These are phyloP conservation scores for Nakazawaea holstii DNA, from an alignment of 805 yeast genomes.

Conservation along the genomic window DNA sequence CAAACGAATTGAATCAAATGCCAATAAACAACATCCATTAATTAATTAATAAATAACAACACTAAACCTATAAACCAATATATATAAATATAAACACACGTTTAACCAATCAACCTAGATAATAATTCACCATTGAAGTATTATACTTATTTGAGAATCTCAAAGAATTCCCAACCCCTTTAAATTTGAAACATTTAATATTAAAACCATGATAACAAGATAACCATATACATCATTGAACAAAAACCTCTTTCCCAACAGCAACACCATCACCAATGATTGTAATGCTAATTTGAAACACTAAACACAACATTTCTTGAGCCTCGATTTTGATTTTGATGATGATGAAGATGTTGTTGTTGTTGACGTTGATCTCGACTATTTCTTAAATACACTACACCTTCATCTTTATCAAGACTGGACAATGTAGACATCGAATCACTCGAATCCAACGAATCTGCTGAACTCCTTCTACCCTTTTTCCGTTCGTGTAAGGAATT, in stretches of 20 bases:
- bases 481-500: background rate
- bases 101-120: background rate
- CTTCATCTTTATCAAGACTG: background rate
- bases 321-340: background rate
- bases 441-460: slow-evolving; percentile 8
- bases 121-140: too few relatives aligned
- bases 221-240: background rate
- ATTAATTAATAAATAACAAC: too few relatives aligned
- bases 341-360: background rate
- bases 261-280: too few relatives aligned
- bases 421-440: background rate
- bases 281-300: background rate
- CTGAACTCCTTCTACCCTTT: background rate
- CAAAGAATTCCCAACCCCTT: background rate
- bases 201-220: background rate
- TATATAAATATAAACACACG: too few relatives aligned
- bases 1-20: too few relatives aligned
- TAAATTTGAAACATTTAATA: too few relatives aligned
- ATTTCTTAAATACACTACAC: background rate
- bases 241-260: too few relatives aligned
- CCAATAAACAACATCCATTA: too few relatives aligned
- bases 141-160: too few relatives aligned
- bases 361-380: background rate
- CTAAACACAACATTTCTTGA: background rate
- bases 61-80: background rate